These are phyloP conservation scores for Phalaenopsis equestris DNA, from an alignment of 106 monocot species.

Conservation along the genomic window DNA sequence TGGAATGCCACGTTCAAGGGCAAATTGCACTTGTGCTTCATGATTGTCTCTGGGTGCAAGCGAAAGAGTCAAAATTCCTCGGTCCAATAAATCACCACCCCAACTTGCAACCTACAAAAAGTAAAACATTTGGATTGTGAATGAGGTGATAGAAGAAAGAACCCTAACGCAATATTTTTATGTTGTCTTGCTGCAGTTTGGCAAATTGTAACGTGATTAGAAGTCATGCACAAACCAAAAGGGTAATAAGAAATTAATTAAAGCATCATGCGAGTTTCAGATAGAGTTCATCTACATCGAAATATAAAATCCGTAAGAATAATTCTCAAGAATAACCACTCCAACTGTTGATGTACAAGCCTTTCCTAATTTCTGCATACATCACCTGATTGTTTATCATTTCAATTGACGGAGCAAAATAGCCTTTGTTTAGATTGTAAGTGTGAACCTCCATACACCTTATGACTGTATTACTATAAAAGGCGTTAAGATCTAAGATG, in stretches of 20 bases:
- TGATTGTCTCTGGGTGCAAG: constrained; percentile 89
- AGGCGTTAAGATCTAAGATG: no score
- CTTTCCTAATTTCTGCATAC: no score
- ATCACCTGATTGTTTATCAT: no score
- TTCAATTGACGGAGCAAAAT: no score
- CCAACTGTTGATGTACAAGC: no score
- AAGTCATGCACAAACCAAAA: neutral
- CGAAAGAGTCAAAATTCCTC: constrained; percentile 65
- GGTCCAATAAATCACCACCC: constrained; percentile 74
- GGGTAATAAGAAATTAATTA: neutral
- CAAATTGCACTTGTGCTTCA: constrained; percentile 92
- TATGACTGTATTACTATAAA: no score
- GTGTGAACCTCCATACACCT: no score
- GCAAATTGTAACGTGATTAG: neutral
- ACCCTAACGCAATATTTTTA: neutral
- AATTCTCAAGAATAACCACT: no score
- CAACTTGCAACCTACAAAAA: constrained; percentile 67
- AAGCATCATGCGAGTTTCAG: neutral
- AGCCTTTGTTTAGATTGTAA: no score
- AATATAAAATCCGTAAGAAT: no score
- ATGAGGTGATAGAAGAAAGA: neutral
- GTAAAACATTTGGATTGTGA: neutral
- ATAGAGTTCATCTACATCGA: no score
- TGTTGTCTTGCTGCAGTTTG: neutral
- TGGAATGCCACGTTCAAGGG: constrained; percentile 80